Conservation (phyloP, 1,284 basidiomycete genomes). For the Irpex lacteus region DNA sequence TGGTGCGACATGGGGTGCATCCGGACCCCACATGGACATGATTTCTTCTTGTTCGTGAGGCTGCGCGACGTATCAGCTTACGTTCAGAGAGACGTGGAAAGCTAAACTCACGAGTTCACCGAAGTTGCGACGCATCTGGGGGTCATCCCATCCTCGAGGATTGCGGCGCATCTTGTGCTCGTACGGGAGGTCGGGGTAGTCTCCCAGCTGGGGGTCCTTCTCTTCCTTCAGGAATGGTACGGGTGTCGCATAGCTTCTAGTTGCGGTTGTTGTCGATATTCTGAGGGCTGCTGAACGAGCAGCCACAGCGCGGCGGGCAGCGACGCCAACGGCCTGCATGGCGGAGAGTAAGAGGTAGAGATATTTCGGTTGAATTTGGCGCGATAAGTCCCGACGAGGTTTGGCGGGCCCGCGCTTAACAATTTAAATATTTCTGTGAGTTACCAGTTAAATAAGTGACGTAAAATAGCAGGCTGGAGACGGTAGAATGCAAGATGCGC, state of each 20-base stretch:
- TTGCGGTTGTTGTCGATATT: conserved; percentile 11
- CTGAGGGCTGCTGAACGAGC: conserved; percentile 21
- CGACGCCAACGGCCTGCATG: conserved; percentile 25
- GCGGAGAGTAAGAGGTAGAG: conserved; percentile 4
- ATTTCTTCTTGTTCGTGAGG: conserved; percentile 84
- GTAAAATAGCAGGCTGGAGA: background rate
- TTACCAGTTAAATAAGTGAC: background rate
- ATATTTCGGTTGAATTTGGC: conserved; percentile 2
- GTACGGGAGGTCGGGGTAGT: conserved; percentile 77
- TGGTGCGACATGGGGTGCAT: conserved; percentile 59
- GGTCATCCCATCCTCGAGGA: conserved; percentile 80
- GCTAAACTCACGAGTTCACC: conserved; percentile 68
- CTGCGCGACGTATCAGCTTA: conserved; percentile 35
- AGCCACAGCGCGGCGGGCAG: conserved; percentile 16
- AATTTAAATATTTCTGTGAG: background rate
- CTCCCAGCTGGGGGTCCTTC: conserved; percentile 64
- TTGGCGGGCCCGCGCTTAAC: background rate
- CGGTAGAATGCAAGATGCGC: background rate
- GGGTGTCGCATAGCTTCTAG: conserved; percentile 26
- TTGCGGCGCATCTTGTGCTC: conserved; percentile 67
- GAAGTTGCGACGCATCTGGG: conserved; percentile 80
- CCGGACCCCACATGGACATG: conserved; percentile 87
- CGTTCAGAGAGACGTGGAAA: background rate
- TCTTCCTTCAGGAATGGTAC: conserved; percentile 32
- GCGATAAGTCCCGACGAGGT: conserved; percentile 1